These are phyloP conservation scores for Coemansia sp. DNA, from an alignment of 192 early-diverging fungal species.

Conservation along the genomic window DNA sequence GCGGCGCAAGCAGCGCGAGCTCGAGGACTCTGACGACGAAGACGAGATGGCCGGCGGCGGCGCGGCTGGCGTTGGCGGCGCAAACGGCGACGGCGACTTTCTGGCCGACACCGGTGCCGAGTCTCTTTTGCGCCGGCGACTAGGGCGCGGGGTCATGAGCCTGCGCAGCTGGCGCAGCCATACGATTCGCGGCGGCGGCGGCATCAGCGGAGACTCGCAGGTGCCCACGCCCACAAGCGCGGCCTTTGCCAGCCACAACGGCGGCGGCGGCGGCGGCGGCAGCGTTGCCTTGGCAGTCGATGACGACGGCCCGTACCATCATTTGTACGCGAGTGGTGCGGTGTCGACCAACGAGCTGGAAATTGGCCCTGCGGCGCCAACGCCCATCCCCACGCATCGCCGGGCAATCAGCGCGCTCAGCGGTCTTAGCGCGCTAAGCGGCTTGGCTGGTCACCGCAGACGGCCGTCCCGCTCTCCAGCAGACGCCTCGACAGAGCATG, in stretches of 20 bases:
- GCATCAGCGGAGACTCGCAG: conserved; percentile 5
- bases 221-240: conserved; percentile 5
- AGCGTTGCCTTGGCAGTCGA: conserved; percentile 10
- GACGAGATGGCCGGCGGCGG: conserved; percentile 22
- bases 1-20: conserved; percentile 49
- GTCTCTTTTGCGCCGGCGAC: conserved; percentile 28
- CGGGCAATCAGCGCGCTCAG: conserved; percentile 8
- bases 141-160: conserved; percentile 40
- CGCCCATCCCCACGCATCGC: background rate
- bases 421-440: conserved; percentile 1
- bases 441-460: background rate
- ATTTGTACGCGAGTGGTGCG: conserved; percentile 3
- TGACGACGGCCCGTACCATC: background rate
- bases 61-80: background rate
- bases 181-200: conserved; percentile 1
- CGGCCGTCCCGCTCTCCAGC: conserved; percentile 1
- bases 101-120: conserved; percentile 12
- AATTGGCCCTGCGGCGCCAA: background rate
- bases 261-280: conserved; percentile 1
- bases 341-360: conserved; percentile 5
- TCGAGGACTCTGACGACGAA: conserved; percentile 53
- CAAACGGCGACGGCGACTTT: background rate
- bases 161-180: conserved; percentile 45
- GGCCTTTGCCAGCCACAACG: conserved; percentile 1
- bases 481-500: background rate